Conservation (phyloP, 176 grass and related monocot genomes). For the Rhynchospora tenuis region DNA sequence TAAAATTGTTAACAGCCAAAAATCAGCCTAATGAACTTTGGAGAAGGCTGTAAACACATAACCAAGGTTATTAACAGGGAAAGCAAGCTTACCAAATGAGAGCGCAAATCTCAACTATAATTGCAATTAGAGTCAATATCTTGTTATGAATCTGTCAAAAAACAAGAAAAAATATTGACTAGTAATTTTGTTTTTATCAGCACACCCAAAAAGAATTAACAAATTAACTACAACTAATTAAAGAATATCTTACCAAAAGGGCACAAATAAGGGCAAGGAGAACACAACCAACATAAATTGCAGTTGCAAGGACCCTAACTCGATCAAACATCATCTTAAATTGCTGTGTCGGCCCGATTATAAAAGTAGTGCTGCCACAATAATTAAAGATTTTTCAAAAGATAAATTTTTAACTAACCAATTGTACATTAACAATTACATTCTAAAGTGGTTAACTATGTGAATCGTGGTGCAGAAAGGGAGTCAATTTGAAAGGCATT, state of each 20-base stretch:
- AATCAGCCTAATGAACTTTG: background rate
- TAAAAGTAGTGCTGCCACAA: conserved; percentile 79
- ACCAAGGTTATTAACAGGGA: background rate
- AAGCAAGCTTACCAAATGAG: conserved; percentile 57
- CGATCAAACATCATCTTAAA: conserved; percentile 88
- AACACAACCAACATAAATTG: conserved; percentile 73
- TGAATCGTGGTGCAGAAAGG: too few relatives aligned
- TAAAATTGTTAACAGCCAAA: conserved; percentile 10
- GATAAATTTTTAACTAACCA: conserved; percentile 11
- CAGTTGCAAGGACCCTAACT: conserved; percentile 63
- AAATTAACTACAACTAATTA: background rate
- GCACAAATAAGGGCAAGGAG: conserved; percentile 67
- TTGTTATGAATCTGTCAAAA: conserved; percentile 78
- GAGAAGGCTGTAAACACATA: background rate
- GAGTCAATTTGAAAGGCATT: too few relatives aligned
- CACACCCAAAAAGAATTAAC: background rate
- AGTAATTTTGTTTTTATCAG: conserved; percentile 8
- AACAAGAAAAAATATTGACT: background rate
- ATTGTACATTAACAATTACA: background rate
- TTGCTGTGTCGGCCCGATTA: conserved; percentile 65
- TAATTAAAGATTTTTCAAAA: conserved; percentile 33
- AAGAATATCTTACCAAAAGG: conserved; percentile 60
- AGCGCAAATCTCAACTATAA: conserved; percentile 82
- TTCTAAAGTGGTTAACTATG: background rate
- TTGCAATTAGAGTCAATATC: conserved; percentile 61